Conservation (phyloP, 768 basidiomycete species). For the Cystoderma amianthinum region DNA sequence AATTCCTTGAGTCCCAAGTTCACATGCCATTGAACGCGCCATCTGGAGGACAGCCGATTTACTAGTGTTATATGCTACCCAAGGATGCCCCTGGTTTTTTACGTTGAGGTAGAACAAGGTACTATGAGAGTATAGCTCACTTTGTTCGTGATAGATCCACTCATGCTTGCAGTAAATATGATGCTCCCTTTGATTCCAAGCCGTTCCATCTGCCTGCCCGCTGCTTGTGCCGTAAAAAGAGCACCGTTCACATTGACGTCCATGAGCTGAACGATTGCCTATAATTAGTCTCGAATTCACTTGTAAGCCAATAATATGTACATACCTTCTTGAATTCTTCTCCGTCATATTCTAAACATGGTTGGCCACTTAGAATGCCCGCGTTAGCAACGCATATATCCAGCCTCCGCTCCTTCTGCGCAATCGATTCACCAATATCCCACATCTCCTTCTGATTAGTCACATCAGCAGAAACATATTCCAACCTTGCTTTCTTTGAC, state of each 20-base stretch:
- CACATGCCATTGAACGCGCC: conserved; percentile 71
- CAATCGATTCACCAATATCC: conserved; percentile 46
- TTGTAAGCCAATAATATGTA: background rate
- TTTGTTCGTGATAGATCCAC: conserved; percentile 54
- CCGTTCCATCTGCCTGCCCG: conserved; percentile 49
- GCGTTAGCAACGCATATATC: conserved; percentile 66
- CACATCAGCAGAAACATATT: conserved; percentile 52
- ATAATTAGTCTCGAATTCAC: background rate
- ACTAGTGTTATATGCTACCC: conserved; percentile 68
- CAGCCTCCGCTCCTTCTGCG: conserved; percentile 49
- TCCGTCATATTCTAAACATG: conserved; percentile 49
- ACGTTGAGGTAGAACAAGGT: background rate
- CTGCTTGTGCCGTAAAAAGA: conserved; percentile 55
- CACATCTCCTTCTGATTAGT: conserved; percentile 42
- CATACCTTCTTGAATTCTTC: conserved; percentile 49
- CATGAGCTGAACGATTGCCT: conserved; percentile 33
- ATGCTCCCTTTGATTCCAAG: conserved; percentile 44
- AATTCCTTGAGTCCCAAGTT: conserved; percentile 59
- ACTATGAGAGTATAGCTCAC: conserved; percentile 20
- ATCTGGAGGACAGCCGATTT: conserved; percentile 80
- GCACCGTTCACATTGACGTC: conserved; percentile 57
- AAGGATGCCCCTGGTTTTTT: conserved; percentile 45
- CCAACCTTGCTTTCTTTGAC: conserved; percentile 20
- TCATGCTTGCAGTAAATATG: conserved; percentile 55
- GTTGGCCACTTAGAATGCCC: conserved; percentile 41